Conservation (phyloP, 371 early-diverging fungal genomes). For the Chytridium lagenaria region DNA sequence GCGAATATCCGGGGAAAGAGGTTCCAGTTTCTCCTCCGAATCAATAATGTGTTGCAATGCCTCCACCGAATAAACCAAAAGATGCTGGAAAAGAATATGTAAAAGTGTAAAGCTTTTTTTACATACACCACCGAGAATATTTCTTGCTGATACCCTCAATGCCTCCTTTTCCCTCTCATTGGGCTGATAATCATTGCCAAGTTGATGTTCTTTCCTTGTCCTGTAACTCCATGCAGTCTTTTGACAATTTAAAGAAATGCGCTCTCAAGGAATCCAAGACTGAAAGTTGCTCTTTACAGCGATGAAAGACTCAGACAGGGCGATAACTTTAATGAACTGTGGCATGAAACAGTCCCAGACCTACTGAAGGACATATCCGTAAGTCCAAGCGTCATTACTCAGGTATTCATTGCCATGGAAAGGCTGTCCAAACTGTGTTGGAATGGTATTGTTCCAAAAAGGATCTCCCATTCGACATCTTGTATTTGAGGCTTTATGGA, state of each 20-base stretch:
- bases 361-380: not conserved
- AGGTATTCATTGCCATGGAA: not conserved
- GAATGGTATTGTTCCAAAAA: not conserved
- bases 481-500: constrained; percentile 2
- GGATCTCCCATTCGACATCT: not conserved
- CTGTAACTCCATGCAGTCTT: no score
- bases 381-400: no score
- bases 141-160: not conserved
- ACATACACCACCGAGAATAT: not conserved
- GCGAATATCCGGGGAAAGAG: not conserved
- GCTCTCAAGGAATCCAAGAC: not conserved
- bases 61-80: not conserved
- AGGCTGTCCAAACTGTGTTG: not conserved
- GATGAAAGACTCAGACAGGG: not conserved
- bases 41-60: not conserved
- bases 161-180: not conserved
- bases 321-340: not conserved
- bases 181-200: not conserved
- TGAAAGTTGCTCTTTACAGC: not conserved
- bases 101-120: not conserved
- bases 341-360: not conserved
- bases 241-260: no score
- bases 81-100: constrained; percentile 1
- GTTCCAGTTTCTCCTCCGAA: not conserved
- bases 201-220: not conserved